phyloP scores from a whole-genome alignment of 2,329 filamentous ascomycete species.

The Fusarium austroafricanum region DNA sequence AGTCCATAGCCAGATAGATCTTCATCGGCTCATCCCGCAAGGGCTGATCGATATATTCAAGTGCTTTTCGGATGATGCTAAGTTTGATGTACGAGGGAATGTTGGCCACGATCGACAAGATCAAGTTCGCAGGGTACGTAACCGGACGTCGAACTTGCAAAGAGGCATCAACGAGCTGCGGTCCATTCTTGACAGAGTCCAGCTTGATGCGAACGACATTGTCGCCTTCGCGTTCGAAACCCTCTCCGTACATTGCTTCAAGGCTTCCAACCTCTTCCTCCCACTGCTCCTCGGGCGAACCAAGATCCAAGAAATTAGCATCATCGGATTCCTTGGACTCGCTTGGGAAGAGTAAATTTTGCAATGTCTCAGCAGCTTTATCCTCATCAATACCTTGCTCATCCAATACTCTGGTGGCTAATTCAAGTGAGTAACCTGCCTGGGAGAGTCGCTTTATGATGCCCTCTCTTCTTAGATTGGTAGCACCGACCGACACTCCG shows the following conservation, averaged over 20 bases:
- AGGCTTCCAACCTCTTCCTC: constrained; percentile 86
- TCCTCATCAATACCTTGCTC: constrained; percentile 77
- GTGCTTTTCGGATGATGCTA: constrained; percentile 82
- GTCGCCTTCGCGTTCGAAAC: constrained; percentile 70
- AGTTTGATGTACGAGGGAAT: constrained; percentile 94
- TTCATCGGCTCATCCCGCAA: constrained; percentile 88
- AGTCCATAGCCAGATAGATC: constrained; percentile 89
- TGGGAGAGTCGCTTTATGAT: constrained; percentile 84
- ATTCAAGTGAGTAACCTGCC: constrained; percentile 85
- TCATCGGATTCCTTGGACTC: constrained; percentile 31
- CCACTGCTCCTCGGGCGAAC: constrained; percentile 75
- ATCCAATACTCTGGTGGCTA: constrained; percentile 83
- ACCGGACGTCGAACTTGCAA: constrained; percentile 77
- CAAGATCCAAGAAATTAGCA: constrained; percentile 59
- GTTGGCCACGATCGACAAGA: constrained; percentile 75
- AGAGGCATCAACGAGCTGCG: constrained; percentile 63
- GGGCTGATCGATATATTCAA: constrained; percentile 76
- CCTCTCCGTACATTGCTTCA: constrained; percentile 85
- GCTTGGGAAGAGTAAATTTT: constrained; percentile 60
- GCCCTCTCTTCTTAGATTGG: constrained; percentile 82
- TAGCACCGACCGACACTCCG: constrained; percentile 86
- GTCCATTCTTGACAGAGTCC: constrained; percentile 64
- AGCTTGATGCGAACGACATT: constrained; percentile 78
- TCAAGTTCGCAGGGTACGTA: constrained; percentile 77
- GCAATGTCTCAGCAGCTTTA: constrained; percentile 81